Evolutionary conservation across 768 basidiomycete genomes (phyloP).

Genomic region (Naematelia aurantialba): DNA sequence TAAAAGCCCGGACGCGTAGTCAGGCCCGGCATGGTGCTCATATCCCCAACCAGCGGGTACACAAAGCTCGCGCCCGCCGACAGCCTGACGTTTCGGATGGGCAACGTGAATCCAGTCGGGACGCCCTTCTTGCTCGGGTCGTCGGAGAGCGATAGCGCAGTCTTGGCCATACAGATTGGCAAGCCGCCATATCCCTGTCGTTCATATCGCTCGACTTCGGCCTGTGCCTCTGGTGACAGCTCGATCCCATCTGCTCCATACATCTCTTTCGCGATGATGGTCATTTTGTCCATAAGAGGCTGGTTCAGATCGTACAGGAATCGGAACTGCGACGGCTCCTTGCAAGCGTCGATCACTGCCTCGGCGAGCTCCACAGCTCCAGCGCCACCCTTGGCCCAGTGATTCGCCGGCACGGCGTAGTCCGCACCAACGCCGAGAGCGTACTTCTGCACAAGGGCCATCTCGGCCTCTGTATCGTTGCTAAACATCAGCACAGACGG

Average conservation of each 20-base stretch:
- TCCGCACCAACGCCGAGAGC: constrained; percentile 84
- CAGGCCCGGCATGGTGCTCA: constrained; percentile 97
- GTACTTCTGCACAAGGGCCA: constrained; percentile 74
- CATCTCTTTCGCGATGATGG: constrained; percentile 79
- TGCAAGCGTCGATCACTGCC: constrained; percentile 82
- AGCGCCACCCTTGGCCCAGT: constrained; percentile 93
- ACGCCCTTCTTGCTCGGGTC: constrained; percentile 86
- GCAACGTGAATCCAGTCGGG: constrained; percentile 86
- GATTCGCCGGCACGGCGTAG: constrained; percentile 89
- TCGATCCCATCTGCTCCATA: constrained; percentile 91
- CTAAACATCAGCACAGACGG: constrained; percentile 51
- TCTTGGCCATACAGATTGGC: constrained; percentile 93
- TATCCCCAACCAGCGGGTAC: constrained; percentile 78
- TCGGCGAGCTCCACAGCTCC: constrained; percentile 87
- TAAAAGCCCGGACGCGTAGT: constrained; percentile 75
- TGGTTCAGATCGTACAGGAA: constrained; percentile 86
- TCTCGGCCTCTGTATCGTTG: constrained; percentile 83
- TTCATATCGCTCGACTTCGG: constrained; percentile 86
- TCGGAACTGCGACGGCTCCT: constrained; percentile 71
- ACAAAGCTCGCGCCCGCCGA: constrained; percentile 94
- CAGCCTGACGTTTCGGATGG: constrained; percentile 79
- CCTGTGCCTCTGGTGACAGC: constrained; percentile 75
- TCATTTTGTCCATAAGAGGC: constrained; percentile 83
- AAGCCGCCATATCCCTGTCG: constrained; percentile 63
- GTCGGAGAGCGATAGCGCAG: constrained; percentile 95